Evolutionary conservation across 768 basidiomycete species (phyloP), one percentile per base, ranked within the genome.

Genomic region (Amyloporia xantha): DNA sequence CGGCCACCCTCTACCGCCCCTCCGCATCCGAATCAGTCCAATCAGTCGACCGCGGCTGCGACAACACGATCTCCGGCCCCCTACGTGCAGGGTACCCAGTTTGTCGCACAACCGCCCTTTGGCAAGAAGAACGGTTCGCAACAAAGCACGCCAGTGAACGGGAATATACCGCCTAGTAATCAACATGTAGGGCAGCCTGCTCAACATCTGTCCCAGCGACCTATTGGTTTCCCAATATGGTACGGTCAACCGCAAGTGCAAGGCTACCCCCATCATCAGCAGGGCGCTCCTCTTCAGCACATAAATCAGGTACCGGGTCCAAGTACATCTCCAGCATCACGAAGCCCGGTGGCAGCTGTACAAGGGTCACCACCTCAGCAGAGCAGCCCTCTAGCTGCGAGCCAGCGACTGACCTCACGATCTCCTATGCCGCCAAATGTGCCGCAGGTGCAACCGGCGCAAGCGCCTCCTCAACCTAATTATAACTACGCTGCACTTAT

Each of bases 61-160:
- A 20, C 33, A 9, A 54, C 56, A 30, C 61, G 52, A 24, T 62
- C 64, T 41, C 50, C 61, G 64, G 3, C 44, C 60, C 19, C 17
- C 24, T 4, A 11, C 10, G 23, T 44, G 26, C 25, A 11, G 42
- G 54, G 61, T 26, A 52, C 62, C 47, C 19, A 27, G 38, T 4
- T 44, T 20, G 6, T 23, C 23, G 4, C 41, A 5, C 38, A 46
- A 47, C 38, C 47, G 4, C 24, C 30, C 46, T 43, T 41, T 19
- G 30, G 40, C 43, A 55, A 27, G 44, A 58, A 51, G 28, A 50
- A n/a, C n/a, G n/a, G 36, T 17, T 54, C 35, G 45, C 54, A 48
- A 33, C 26, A 39, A 23, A 36, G 30, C 35, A 40, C 47, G 2
- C 35, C 52, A n/a, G 44, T 41, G 35, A 48, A 47, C 44, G 51